Percentiles rank a stretch among this genome's conserved stretches.
phyloP scores from a whole-genome alignment of 139 green algal species.

The Edaphochlamys debaryana region DNA sequence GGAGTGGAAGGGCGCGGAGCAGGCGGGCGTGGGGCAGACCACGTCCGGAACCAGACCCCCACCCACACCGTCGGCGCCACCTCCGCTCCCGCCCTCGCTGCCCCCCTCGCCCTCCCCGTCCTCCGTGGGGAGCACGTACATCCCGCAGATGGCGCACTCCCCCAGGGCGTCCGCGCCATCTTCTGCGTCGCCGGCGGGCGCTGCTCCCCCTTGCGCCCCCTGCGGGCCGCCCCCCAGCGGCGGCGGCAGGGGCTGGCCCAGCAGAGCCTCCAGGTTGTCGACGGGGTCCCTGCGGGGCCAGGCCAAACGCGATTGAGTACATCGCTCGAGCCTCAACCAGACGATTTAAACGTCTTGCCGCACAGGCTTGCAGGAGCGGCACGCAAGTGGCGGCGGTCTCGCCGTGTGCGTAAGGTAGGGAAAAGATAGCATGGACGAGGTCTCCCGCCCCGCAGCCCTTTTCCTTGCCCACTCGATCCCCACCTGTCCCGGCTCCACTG shows the following conservation, averaged over 20 bases:
- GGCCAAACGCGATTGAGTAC: no score
- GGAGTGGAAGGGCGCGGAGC: slow-evolving; percentile 38
- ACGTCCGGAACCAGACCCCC: slow-evolving; percentile 33
- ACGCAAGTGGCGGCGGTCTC: no score
- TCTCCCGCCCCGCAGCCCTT: no score
- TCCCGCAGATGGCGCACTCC: slow-evolving; percentile 9
- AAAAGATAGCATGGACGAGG: no score
- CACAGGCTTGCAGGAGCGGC: no score
- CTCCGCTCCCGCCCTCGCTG: not conserved
- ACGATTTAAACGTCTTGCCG: no score
- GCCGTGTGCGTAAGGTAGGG: no score
- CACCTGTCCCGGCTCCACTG: slow-evolving; percentile 30
- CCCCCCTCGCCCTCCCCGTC: not conserved
- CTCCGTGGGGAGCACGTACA: not conserved
- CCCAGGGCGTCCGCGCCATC: not conserved
- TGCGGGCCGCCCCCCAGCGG: not conserved
- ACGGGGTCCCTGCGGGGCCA: not conserved
- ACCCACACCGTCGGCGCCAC: not conserved
- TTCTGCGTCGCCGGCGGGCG: no score
- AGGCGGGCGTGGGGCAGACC: slow-evolving; percentile 29
- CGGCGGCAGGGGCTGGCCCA: slow-evolving; percentile 4
- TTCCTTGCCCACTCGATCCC: no score
- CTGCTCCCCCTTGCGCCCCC: not conserved
- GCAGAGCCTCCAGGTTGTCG: slow-evolving; percentile 31
- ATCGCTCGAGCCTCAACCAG: no score